Evolutionary conservation across 495 filamentous ascomycete genomes (phyloP), one percentile per base, ranked within the genome.

Genomic region (Tuber umbilicatum): DNA sequence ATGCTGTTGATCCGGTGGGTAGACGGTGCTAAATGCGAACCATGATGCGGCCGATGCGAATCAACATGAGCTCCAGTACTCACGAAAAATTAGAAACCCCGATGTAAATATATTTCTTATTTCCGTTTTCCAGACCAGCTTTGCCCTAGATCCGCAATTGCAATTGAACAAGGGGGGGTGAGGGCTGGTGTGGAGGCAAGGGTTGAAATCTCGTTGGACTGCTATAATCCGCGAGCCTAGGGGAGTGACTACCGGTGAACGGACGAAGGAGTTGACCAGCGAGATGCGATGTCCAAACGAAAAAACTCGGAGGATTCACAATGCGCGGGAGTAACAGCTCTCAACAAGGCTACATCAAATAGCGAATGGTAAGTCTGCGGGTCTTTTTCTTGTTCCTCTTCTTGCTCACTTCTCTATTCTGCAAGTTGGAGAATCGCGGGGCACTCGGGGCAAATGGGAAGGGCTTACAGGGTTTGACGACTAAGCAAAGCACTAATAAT

Each of bases 21-120:
- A 50, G 76, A 70, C 73, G 78, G 73, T 76, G 78, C 71, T 80
- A 76, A 68, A 80, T 79, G 78, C 67, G 74, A 76, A 80, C 79
- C 78, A 80, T 80, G 74, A 75, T 80, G 78, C 74, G 78, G 75
- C 70, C 78, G 78, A 76, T 76, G 78, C 72, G 78, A 77, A 80
- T 80, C 78, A 79, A 80, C 72, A 75, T 80, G 78, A 79, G 78
- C 77, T 79, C 69, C 71, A 78, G 60, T 72, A 72, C 77, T 79
- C 77, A 78, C 71, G 70, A 45, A 73, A 79, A 72, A 79, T 69
- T 39, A 47, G 68, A 70, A 74, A 78, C 70, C 69, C 60, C 64
- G 70, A 69, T 70, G 76, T 71, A 39, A 75, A 73, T 75, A 73
- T 60, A 43, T 70, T 27, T 69, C 47, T 73, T 69, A 73, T 60